Base-by-base conservation (phyloP, 306 rosid species). In the Malus domestica region DNA sequence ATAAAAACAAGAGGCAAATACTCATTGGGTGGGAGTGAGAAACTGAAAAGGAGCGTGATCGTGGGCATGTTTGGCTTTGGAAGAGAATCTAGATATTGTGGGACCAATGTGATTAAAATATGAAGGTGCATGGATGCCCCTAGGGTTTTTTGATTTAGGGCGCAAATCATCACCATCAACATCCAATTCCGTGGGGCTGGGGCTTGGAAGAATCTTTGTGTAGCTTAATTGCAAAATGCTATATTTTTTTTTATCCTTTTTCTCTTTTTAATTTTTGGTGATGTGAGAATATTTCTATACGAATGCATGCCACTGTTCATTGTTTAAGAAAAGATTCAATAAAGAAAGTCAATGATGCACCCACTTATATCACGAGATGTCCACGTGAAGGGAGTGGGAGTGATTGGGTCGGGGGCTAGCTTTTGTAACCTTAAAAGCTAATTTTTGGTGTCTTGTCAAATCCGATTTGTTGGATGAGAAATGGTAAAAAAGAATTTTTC, bases 51-150 rank as follows among this genome's bases (percentile, higher is more conserved):
- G 78, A 80, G 74, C 70, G 75, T 80, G 57, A 57, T 57, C 30
- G 61, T 55, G 60, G 10, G 20, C 22, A 23, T 75, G 87, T 83
- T 80, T 80, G 82, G 81, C 85, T 87, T 86, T 80, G 84, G 89
- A 83, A 85, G 83, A 83, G 98, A 91, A 91, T 91, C 96, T 87
- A 88, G 87, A 84, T 87, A 83, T 76, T 72, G 93, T 90, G 92
- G 97, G 98, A 30, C 83, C 85, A 70, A 12, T 14, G 66, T 67
- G 77, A 74, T 86, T 83, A 25, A 57, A 78, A 78, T 81, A 87
- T 67, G 77, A 79, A 76, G 78, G 81, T 70, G 78, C 82, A 77
- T 8, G 81, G 87, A 19, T 82, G 88, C 85, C 80, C 76, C 20
- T 15, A 67, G 83, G 83, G 82, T 81, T 52, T 58, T 51, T 58